Percentiles rank a stretch among this genome's conserved stretches.
phyloP scores from a whole-genome alignment of 257 asterid species.

The Plectranthus barbatus region DNA sequence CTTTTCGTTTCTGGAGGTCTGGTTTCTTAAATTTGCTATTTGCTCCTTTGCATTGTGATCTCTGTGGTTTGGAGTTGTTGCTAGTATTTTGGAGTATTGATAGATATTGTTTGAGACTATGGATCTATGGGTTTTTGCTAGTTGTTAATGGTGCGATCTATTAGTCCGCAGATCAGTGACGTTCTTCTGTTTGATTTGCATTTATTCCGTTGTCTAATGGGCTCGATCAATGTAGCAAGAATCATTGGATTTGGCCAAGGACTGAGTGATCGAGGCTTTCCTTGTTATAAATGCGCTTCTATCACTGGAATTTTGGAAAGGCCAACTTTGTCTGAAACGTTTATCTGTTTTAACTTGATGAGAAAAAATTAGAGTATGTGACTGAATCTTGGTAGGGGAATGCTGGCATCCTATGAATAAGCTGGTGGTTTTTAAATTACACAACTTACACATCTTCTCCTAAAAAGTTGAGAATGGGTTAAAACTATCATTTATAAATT shows the following conservation, averaged over 20 bases:
- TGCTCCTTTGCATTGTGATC: neutral
- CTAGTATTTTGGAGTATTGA: neutral
- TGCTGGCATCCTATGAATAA: neutral
- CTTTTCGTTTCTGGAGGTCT: constrained; percentile 96
- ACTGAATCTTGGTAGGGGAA: neutral
- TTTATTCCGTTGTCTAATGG: neutral
- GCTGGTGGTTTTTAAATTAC: neutral
- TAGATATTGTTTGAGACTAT: neutral
- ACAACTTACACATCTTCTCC: neutral
- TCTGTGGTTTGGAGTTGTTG: neutral
- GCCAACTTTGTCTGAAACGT: neutral
- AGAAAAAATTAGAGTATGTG: neutral
- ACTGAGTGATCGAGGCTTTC: neutral
- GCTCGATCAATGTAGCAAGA: neutral
- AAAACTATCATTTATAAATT: neutral
- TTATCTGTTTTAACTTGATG: neutral
- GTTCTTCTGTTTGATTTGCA: neutral
- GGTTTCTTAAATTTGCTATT: neutral
- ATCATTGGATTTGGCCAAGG: neutral
- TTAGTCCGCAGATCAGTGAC: neutral
- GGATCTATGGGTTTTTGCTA: constrained; percentile 20
- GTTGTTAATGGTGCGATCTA: neutral
- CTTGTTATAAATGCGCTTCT: neutral
- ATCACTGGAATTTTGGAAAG: neutral
- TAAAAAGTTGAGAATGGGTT: neutral